Base-by-base conservation (phyloP, 2,329 filamentous ascomycete genomes). In the Diplodia seriata region DNA sequence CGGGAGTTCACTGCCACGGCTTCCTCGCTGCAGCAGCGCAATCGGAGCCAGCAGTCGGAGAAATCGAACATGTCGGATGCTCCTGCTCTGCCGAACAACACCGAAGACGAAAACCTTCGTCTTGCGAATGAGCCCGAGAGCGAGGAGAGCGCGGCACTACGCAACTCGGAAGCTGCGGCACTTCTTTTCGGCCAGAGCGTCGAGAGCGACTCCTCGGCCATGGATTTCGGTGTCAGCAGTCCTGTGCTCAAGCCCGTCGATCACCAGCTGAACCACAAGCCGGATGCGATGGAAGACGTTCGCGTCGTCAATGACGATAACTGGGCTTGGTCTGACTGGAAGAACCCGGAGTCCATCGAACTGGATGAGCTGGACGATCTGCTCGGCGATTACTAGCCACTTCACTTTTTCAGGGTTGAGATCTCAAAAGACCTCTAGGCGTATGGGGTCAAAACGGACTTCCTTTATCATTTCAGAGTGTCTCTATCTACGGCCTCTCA, bases 1-100 rank as follows among this genome's bases (percentile, higher is more conserved):
- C 92, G 91, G 76, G 95, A 98, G 79, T 99, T 99, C 76, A 97
- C 94, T 7, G 92, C 97, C 80, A 98, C 94, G 1, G 95, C 95
- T 18, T 92, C 93, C 72, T 92, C 90, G 59, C 87, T 98, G 73
- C 92, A 87, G 69, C 84, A 85, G 80, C 85, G 84, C 71, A 82
- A 78, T 70, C 80, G 74, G 76, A 84, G 79, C 69, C 76, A 75
- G 71, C 81, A 74, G 75, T 70, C 74, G 63, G 31, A 53, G 7
- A 75, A 68, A 38, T 14, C 74, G 20, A 80, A 82, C 63, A 78
- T 78, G 67, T 74, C 77, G 47, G 80, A 79, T 68, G 73, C 78
- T 56, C 76, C 73, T 71, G 78, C 76, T 43, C 80, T 75, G 54
- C 70, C 18, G 71, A 73, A 50, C 70, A 77, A 75, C 29, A 33